Evolutionary conservation across 352 stramenopile species (phyloP).

Genomic region (Pseudoperonospora humuli): DNA sequence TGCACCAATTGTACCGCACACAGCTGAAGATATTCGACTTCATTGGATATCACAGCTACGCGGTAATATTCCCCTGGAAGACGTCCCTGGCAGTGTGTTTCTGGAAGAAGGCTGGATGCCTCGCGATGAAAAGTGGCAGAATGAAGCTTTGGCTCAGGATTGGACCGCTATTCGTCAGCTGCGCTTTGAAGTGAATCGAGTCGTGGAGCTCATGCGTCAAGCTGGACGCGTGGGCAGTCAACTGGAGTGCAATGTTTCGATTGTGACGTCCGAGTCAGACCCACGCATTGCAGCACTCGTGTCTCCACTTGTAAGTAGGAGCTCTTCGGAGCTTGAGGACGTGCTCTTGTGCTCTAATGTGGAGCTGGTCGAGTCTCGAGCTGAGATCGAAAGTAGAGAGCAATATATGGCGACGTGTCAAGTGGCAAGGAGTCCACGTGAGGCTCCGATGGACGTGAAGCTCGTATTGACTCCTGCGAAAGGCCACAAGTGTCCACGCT

Average conservation of each 20-base stretch:
- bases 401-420: slow-evolving; percentile 28
- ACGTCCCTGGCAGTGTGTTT: slow-evolving; percentile 70
- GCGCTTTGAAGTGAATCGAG: slow-evolving; percentile 71
- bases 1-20: slow-evolving; percentile 92
- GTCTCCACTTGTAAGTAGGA: slow-evolving; percentile 6
- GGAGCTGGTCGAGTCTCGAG: slow-evolving; percentile 26
- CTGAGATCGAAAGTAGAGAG: slow-evolving; percentile 28
- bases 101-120: slow-evolving; percentile 54
- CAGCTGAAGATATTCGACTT: slow-evolving; percentile 95
- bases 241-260: slow-evolving; percentile 64
- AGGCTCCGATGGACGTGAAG: slow-evolving; percentile 38
- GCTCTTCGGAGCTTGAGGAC: slow-evolving; percentile 44
- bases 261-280: slow-evolving; percentile 36
- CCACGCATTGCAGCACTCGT: slow-evolving; percentile 56
- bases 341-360: slow-evolving; percentile 70
- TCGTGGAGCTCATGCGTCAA: slow-evolving; percentile 66
- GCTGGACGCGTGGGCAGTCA: slow-evolving; percentile 51
- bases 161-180: slow-evolving; percentile 88
- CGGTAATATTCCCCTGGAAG: slow-evolving; percentile 32
- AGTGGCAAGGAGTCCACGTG: slow-evolving; percentile 27
- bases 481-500: slow-evolving; percentile 83
- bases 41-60: slow-evolving; percentile 56
- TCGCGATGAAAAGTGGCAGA: slow-evolving; percentile 40
- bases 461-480: slow-evolving; percentile 49
- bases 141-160: slow-evolving; percentile 46